Base-by-base conservation (phyloP, 805 yeast species). In the Tetrapisispora fleetii region DNA sequence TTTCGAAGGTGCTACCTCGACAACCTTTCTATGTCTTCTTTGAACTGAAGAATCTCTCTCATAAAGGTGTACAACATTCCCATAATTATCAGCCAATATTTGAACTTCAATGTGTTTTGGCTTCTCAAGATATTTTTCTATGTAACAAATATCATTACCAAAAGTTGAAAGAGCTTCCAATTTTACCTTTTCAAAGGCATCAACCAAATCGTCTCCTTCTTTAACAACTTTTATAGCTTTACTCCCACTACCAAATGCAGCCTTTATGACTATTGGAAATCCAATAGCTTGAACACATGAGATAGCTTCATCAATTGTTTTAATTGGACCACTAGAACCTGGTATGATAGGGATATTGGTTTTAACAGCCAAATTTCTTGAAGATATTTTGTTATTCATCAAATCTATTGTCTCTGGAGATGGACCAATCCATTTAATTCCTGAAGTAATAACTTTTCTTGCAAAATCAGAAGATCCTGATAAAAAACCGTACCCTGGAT, bases 211-310 rank as follows among this genome's bases (percentile, higher is more conserved):
- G 58, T 90, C 97, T 58, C 96, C 96, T 68, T 89, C 96, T 62
- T 91, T 77, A 42, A 90, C 98, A 47, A 90, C 97, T 73, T 97
- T 81, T 97, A 90, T 90, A 76, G 97, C 98, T 71, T 97, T 81
- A 62, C 98, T 98, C 75, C 98, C 98, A 71, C 97, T 97, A 66
- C 98, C 98, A 65, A 85, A 91, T 41, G 98, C 98, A 40, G 98
- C 97, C 72, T 90, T 90, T 71, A 90, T 89, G 69, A 90, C 91
- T 45, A 91, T 96, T 11, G 98, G 98, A 72, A 66, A 89, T 27
- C 98, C 98, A 68, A 89, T 76, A 68, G 87, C 62, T 43, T 71
- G 77, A 38, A 88, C 96, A 63, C 91, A 91, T 9, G 65, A 80
- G 54, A 70, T 60, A 30, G 96, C 97, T 59, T 90, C 87, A 47